Evolutionary conservation across 1,284 basidiomycete genomes (phyloP), one percentile per base, ranked within the genome.

Genomic region (Cutaneotrichosporon sp.): DNA sequence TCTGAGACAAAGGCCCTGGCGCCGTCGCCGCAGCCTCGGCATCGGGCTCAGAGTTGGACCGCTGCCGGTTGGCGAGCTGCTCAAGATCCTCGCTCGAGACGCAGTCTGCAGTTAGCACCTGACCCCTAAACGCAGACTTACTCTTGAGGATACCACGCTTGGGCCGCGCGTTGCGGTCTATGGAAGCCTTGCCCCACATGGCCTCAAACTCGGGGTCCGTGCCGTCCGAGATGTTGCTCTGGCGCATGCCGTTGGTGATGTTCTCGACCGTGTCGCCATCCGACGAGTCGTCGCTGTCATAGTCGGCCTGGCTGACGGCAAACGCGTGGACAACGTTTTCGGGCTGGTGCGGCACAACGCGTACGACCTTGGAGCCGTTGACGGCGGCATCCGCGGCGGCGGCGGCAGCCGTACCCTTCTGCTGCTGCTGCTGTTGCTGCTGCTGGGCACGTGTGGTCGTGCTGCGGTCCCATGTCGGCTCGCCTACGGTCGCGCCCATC

Each of bases 101-200:
- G 78, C 69, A 58, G 66, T 66, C 51, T 58, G 58, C 44, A 26
- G 18, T 46, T 39, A 37, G 13, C 35, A 18, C 41, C 7, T 5
- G 26, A 17, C 2, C 8, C 12, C n/a, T 18, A 8, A 34, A 3
- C 13, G 17, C 12, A 10, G 4, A 81, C 85, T 67, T 67, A 91
- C 91, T 78, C 80, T 96, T 97, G 60, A 97, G 77, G 61, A 97
- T 97, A 35, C 92, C 87, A 74, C 83, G 88, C 41, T 83, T 78
- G 8, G 93, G 90, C 62, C 75, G 68, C 77, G 80, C 59, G 77
- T 79, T 73, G 77, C 78, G 76, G 85, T 89, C 48, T 81, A 75
- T 73, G 80, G 87, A 64, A 81, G 78, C 59, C 83, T 82, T 54
- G 84, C 76, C 67, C 86, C 84, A 59, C 80, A 80, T 50, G 58